Evolutionary conservation across 495 filamentous ascomycete genomes (phyloP).

Genomic region (Penicillium simplicissimum): DNA sequence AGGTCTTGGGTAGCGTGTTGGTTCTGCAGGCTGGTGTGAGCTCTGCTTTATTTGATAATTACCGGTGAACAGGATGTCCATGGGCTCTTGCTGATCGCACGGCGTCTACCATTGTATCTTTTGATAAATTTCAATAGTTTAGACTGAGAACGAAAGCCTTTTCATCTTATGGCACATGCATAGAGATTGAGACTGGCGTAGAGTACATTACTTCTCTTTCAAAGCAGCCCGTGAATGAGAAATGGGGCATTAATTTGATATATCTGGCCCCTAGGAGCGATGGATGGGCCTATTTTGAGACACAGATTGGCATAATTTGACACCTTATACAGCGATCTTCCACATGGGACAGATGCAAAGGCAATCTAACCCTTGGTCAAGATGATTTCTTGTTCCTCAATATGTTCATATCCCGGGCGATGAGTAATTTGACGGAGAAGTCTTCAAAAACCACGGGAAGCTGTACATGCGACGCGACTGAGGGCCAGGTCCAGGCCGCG

Average conservation of each 20-base stretch:
- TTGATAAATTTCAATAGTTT: not conserved
- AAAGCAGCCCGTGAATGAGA: not conserved
- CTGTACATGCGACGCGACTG: conserved; percentile 13
- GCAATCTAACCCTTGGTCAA: not conserved
- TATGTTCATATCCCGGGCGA: conserved; percentile 9
- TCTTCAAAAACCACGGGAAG: conserved; percentile 20
- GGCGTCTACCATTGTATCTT: not conserved
- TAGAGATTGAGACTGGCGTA: not conserved
- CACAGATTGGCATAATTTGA: no score
- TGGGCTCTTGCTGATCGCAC: not conserved
- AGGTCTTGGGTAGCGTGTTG: conserved; percentile 71
- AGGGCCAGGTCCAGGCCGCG: not conserved
- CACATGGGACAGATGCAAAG: not conserved
- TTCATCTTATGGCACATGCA: not conserved
- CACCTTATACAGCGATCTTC: not conserved
- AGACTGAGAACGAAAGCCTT: not conserved
- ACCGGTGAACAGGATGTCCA: conserved; percentile 2
- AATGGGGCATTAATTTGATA: not conserved
- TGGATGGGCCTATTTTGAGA: no score
- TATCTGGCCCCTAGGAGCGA: not conserved
- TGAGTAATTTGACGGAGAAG: conserved; percentile 6
- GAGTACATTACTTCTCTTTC: not conserved
- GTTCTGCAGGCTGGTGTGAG: conserved; percentile 65
- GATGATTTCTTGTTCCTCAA: not conserved
- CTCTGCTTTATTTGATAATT: conserved; percentile 3